Evolutionary conservation across 1,139 yeast genomes (phyloP).

Genomic region (Kodamaea ohmeri): DNA sequence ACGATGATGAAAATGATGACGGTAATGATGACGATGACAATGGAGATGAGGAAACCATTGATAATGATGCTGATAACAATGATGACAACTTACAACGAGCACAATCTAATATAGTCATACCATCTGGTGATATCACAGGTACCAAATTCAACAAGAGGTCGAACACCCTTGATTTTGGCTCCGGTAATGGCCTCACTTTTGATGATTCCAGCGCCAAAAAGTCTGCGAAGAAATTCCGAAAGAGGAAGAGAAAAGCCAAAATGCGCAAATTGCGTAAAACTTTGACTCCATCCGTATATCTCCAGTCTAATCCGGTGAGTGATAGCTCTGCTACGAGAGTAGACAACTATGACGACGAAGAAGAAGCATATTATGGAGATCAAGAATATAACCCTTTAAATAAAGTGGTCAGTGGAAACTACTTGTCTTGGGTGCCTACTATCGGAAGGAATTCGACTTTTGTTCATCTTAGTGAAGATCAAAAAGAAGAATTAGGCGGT

Average conservation of each 20-base stretch:
- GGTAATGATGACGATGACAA: slow-evolving; percentile 18
- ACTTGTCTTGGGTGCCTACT: slow-evolving; percentile 88
- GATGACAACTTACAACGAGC: slow-evolving; percentile 20
- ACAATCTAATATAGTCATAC: slow-evolving; percentile 34
- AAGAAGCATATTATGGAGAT: slow-evolving; percentile 11
- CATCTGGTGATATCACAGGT: slow-evolving; percentile 36
- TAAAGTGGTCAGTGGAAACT: slow-evolving; percentile 50
- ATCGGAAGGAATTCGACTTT: slow-evolving; percentile 95
- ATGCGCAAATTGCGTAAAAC: slow-evolving; percentile 13
- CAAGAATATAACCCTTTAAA: slow-evolving; percentile 10
- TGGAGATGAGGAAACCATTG: slow-evolving; percentile 14
- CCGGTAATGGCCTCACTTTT: slow-evolving; percentile 14
- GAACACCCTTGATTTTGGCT: slow-evolving; percentile 43
- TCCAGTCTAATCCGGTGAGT: slow-evolving; percentile 2
- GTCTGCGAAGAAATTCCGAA: slow-evolving; percentile 17
- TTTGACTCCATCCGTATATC: slow-evolving; percentile 8
- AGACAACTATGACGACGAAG: slow-evolving; percentile 19
- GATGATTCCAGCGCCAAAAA: slow-evolving; percentile 44
- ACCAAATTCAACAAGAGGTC: slow-evolving; percentile 41
- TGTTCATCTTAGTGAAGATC: slow-evolving; percentile 74
- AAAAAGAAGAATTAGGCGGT: slow-evolving; percentile 94
- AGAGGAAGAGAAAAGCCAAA: slow-evolving; percentile 9
- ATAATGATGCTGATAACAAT: slow-evolving; percentile 12
- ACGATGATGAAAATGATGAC: slow-evolving; percentile 17
- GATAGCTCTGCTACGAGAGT: slow-evolving; percentile 10